Percentiles rank a stretch among this genome's conserved stretches.
phyloP scores from a whole-genome alignment of 2,329 filamentous ascomycete species.

The Diaporthe aspalathi region DNA sequence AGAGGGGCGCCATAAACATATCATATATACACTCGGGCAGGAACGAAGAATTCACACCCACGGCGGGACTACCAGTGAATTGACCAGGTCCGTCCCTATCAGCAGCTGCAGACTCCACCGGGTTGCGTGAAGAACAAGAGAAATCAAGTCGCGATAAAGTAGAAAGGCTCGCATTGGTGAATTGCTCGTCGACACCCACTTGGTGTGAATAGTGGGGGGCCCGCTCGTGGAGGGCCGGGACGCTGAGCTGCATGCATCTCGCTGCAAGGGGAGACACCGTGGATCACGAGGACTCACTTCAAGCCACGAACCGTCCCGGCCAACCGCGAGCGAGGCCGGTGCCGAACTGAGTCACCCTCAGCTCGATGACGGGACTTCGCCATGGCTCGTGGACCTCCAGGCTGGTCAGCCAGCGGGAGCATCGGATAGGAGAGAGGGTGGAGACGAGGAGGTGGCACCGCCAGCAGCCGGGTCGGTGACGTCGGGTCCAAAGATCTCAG shows the following conservation, averaged over 20 bases:
- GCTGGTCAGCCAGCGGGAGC: neutral
- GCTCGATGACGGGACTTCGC: neutral
- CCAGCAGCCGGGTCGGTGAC: neutral
- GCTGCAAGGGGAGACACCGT: neutral
- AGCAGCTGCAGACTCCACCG: neutral
- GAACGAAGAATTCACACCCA: neutral
- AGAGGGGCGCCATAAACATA: neutral
- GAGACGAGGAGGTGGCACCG: neutral
- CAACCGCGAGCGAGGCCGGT: neutral
- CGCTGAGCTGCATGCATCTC: neutral
- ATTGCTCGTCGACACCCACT: neutral
- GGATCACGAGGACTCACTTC: neutral
- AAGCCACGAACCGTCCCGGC: neutral
- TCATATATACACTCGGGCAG: neutral
- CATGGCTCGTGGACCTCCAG: neutral
- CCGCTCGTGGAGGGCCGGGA: conserved; percentile 1
- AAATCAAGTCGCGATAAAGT: neutral
- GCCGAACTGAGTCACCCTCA: neutral
- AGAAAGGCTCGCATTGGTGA: conserved; percentile 8
- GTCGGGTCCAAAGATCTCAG: conserved; percentile 6
- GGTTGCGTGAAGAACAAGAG: neutral
- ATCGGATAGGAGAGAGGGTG: neutral
- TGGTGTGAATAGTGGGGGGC: conserved; percentile 18
- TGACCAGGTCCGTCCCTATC: neutral
- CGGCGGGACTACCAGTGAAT: neutral